A percentile compares a stretch with the other conserved stretches of the same genome.
These are phyloP conservation scores for Cadophora malorum DNA, from an alignment of 2,329 filamentous ascomycete species.

Conservation along the genomic window DNA sequence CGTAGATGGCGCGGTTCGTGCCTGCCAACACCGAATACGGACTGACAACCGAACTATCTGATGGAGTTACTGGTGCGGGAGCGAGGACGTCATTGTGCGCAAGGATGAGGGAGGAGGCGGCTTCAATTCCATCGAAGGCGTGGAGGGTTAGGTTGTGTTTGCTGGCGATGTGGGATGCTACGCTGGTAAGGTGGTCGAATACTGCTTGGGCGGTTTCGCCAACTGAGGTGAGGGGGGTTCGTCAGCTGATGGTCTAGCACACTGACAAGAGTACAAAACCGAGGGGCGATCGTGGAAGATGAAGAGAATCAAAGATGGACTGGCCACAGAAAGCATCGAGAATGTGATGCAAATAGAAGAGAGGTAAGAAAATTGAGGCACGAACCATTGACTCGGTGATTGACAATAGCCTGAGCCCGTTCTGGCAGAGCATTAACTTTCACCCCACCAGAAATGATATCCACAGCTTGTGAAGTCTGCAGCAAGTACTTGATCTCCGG, in stretches of 20 bases:
- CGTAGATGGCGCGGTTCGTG: constrained; percentile 11
- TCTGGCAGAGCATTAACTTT: constrained; percentile 65
- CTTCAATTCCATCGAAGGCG: constrained; percentile 18
- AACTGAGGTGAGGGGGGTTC: not conserved
- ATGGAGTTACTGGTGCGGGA: no score
- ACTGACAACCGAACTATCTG: no score
- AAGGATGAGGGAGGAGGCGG: constrained; percentile 8
- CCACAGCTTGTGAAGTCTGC: constrained; percentile 61
- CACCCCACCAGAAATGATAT: constrained; percentile 58
- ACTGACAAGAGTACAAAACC: no score
- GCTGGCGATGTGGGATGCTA: constrained; percentile 5
- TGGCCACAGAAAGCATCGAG: no score
- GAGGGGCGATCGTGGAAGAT: no score
- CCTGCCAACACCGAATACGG: constrained; percentile 13
- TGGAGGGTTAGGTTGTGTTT: constrained; percentile 22
- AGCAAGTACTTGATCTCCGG: constrained; percentile 53
- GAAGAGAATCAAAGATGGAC: no score
- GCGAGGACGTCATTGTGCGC: constrained; percentile 9
- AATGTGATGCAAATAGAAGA: not conserved
- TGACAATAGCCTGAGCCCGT: constrained; percentile 54
- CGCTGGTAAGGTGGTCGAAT: constrained; percentile 16
- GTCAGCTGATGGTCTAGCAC: not conserved
- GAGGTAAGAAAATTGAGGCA: not conserved
- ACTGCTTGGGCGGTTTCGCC: constrained; percentile 21
- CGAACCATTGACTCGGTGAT: constrained; percentile 25